phyloP scores from a whole-genome alignment of 192 early-diverging fungal species.

The Chytriomyces hyalinus region DNA sequence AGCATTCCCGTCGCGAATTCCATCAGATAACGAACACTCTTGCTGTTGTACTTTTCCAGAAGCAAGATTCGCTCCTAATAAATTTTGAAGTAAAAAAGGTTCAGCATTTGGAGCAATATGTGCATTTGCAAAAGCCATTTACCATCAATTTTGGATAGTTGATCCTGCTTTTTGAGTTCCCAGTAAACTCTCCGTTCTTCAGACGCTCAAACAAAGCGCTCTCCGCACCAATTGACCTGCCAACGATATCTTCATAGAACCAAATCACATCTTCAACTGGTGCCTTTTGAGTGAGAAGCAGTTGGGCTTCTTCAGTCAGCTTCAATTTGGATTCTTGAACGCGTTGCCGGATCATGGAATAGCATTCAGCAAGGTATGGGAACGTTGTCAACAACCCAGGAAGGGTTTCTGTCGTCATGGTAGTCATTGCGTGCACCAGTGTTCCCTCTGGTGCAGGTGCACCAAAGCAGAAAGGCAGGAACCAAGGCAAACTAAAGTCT shows the following conservation, averaged over 20 bases:
- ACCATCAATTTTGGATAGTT: conserved; percentile 44
- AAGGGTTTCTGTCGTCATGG: conserved; percentile 32
- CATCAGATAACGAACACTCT: conserved; percentile 13
- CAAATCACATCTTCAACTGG: conserved; percentile 41
- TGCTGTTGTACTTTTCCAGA: conserved; percentile 10
- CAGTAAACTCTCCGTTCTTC: conserved; percentile 22
- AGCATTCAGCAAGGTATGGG: conserved; percentile 38
- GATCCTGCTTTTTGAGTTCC: conserved; percentile 15
- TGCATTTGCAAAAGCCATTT: conserved; percentile 5
- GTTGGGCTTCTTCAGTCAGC: conserved; percentile 23
- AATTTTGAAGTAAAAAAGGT: not conserved
- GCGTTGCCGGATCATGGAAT: conserved; percentile 35
- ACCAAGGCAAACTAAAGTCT: conserved; percentile 12
- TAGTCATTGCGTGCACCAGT: conserved; percentile 23
- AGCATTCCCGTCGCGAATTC: conserved; percentile 26
- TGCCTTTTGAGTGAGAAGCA: conserved; percentile 11
- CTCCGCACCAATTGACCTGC: conserved; percentile 25
- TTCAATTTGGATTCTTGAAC: conserved; percentile 29
- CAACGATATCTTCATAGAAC: conserved; percentile 41
- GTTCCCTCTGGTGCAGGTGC: conserved; percentile 26
- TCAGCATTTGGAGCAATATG: not conserved
- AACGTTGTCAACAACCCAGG: not conserved
- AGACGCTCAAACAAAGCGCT: conserved; percentile 22
- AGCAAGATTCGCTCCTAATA: conserved; percentile 19
- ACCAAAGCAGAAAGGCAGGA: conserved; percentile 29